Evolutionary conservation across 441 rosid species (phyloP).

Genomic region (Gossypium laxum): DNA sequence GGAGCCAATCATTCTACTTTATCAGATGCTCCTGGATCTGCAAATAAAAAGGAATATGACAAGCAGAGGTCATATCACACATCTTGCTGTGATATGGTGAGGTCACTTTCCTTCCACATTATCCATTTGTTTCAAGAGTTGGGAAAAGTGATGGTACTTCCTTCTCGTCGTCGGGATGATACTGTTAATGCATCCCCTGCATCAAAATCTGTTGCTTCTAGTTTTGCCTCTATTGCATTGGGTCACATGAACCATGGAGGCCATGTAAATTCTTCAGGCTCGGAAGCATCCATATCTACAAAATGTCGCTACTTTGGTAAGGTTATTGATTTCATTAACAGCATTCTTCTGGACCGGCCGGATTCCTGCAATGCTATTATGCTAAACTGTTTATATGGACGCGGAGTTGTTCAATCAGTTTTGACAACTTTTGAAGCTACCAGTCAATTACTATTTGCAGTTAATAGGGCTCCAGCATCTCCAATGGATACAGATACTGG

Average conservation of each 20-base stretch:
- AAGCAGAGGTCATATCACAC: constrained; percentile 68
- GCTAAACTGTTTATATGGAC: constrained; percentile 71
- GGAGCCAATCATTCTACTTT: constrained; percentile 47
- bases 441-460: constrained; percentile 64
- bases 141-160: constrained; percentile 90
- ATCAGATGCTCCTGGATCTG: constrained; percentile 39
- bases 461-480: constrained; percentile 64
- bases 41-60: constrained; percentile 49
- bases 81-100: constrained; percentile 89
- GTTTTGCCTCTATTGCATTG: constrained; percentile 66
- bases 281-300: constrained; percentile 58
- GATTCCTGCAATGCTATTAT: constrained; percentile 88
- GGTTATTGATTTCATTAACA: constrained; percentile 86
- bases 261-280: constrained; percentile 42
- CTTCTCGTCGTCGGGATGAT: constrained; percentile 93
- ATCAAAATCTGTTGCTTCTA: constrained; percentile 76
- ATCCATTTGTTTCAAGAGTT: constrained; percentile 88
- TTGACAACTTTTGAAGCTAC: constrained; percentile 95
- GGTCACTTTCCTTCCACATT: constrained; percentile 80
- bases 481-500: constrained; percentile 91
- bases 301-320: constrained; percentile 92
- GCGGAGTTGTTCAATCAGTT: constrained; percentile 73
- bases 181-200: constrained; percentile 69
- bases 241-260: constrained; percentile 81
- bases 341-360: constrained; percentile 72